Evolutionary conservation across 306 rosid genomes (phyloP).

Genomic region (Calophaca sinica): DNA sequence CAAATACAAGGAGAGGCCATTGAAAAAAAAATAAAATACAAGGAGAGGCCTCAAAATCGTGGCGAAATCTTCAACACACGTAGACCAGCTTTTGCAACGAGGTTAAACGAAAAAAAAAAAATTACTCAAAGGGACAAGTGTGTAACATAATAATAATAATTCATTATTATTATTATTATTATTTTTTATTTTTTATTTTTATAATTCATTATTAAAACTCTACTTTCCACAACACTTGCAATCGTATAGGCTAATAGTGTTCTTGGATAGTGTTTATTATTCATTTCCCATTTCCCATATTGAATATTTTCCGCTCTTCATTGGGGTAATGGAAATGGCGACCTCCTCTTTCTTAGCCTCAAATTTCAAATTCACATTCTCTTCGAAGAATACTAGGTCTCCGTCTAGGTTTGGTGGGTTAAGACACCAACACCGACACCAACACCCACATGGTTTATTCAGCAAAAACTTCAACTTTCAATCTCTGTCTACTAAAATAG

Average conservation of each 20-base stretch:
- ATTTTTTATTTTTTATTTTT: too few species aligned
- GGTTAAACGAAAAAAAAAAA: too few species aligned
- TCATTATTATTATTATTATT: too few species aligned
- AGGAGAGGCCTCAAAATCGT: slow-evolving; percentile 43
- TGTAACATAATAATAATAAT: too few species aligned
- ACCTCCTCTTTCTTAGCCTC: slow-evolving; percentile 46
- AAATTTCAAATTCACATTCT: slow-evolving; percentile 40
- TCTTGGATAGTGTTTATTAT: not conserved
- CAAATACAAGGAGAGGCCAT: too few species aligned
- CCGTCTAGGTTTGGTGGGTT: slow-evolving; percentile 25
- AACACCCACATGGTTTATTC: slow-evolving; percentile 31
- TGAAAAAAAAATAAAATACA: too few species aligned
- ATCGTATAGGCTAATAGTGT: not conserved
- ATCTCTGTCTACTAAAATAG: slow-evolving; percentile 40
- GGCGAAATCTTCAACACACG: slow-evolving; percentile 49
- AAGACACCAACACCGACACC: slow-evolving; percentile 16
- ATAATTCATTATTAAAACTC: too few species aligned
- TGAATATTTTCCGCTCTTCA: not conserved
- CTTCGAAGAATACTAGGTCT: slow-evolving; percentile 35
- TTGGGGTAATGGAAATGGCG: slow-evolving; percentile 59
- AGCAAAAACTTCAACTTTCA: slow-evolving; percentile 31
- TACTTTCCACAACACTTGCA: not conserved
- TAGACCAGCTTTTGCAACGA: not conserved
- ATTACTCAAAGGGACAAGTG: not conserved
- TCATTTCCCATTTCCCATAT: slow-evolving; percentile 4